These are phyloP conservation scores for Lasiosphaeria hispida DNA, from an alignment of 495 filamentous ascomycete genomes.

Conservation along the genomic window DNA sequence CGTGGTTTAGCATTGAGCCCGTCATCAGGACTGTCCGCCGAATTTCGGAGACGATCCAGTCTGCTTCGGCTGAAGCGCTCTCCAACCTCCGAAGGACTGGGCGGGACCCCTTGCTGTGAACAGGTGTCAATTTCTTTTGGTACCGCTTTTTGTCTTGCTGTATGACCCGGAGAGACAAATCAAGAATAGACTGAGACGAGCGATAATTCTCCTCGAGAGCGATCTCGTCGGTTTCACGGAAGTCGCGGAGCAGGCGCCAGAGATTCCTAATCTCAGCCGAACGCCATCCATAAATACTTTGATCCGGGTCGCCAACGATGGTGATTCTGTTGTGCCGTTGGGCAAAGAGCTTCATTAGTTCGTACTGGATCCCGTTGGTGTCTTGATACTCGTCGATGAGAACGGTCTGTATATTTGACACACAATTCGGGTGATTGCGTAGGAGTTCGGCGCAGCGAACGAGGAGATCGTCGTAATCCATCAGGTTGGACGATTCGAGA, in stretches of 20 bases:
- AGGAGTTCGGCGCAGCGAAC: conserved; percentile 82
- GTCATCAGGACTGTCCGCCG: conserved; percentile 67
- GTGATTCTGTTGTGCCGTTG: conserved; percentile 71
- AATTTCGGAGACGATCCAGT: conserved; percentile 89
- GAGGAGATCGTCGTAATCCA: conserved; percentile 96
- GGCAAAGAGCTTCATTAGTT: conserved; percentile 89
- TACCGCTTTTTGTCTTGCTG: conserved; percentile 84
- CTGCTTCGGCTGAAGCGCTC: conserved; percentile 69
- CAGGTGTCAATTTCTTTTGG: conserved; percentile 72
- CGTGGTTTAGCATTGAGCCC: conserved; percentile 66
- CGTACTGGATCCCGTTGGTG: conserved; percentile 93
- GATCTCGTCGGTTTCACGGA: conserved; percentile 73
- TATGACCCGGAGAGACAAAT: conserved; percentile 79
- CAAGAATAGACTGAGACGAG: conserved; percentile 85
- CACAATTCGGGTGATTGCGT: conserved; percentile 72
- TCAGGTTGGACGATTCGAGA: conserved; percentile 70
- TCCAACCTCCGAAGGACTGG: conserved; percentile 82
- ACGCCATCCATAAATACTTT: conserved; percentile 98
- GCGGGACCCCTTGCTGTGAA: conserved; percentile 75
- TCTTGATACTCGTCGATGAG: conserved; percentile 99
- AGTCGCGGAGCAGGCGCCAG: conserved; percentile 69
- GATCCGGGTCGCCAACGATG: conserved; percentile 95
- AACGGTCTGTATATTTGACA: conserved; percentile 86
- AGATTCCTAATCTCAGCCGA: conserved; percentile 94
- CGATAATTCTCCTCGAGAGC: conserved; percentile 95